Evolutionary conservation across 2,329 filamentous ascomycete species (phyloP), one percentile per base, ranked within the genome.

Genomic region (Phyllosticta paracitricarpa): DNA sequence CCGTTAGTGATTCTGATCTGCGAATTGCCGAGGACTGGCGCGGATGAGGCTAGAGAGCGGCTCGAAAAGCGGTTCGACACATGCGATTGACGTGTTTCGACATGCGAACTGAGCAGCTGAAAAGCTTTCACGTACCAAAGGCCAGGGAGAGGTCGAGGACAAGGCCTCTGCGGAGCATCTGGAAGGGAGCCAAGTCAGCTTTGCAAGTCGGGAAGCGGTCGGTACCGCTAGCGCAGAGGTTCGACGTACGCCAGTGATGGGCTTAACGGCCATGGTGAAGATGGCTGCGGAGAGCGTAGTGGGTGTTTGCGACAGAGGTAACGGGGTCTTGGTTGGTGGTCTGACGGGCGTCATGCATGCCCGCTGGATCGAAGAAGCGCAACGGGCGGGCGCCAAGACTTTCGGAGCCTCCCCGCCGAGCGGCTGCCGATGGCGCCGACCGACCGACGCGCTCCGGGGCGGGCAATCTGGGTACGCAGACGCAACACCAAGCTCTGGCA

Each of bases 141-240:
- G 84, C 82, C 71, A 86, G 83, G 70, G 82, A 84, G 69, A 88
- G 77, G 75, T 88, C 84, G 68, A 88, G 79, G 68, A 88, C 84
- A 63, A 88, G 77, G 71, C 79, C 79, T 73, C 82, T 80, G 73
- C 83, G 82, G 77, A 88, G 82, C 81, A 86, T 86, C 84, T 86
- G 69, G 62, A 19, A 24, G 26, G 54, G 54, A 19, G 51, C 30
- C 24, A 51, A 24, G 33, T 55, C 52, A 59, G 58, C 48, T 35
- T 61, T 59, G 62, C 54, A n/a, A 14, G 19, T 35, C 8, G 22
- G 26, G 54, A 58, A 51, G 10, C 14, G 48, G 28, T 26, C 58
- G 28, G 24, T 24, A 19, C 26, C 8, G 7, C 40, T 14, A 57
- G 14, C 22, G 19, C 26, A 25, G 8, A 57, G 33, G 67, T 64